Evolutionary conservation across 2,329 filamentous ascomycete genomes (phyloP).

Genomic region (Ophiostoma novo-ulmi): DNA sequence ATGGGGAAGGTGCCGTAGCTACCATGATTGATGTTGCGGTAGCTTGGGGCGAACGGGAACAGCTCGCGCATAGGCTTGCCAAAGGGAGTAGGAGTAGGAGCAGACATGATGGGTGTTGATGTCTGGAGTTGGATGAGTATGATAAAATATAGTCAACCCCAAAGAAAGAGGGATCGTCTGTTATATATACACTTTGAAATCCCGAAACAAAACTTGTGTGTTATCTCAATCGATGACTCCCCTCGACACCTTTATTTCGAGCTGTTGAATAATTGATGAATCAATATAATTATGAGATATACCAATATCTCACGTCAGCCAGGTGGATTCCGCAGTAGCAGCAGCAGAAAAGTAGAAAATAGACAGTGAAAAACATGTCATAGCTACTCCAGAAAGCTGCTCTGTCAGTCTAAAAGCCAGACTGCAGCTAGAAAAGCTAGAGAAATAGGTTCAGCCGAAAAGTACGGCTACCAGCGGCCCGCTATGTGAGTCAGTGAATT

Average conservation of each 20-base stretch:
- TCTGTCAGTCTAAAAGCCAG: background rate
- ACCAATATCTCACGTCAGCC: background rate
- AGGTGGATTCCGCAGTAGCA: background rate
- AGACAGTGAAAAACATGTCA: background rate
- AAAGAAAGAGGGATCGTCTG: background rate
- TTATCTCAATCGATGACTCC: background rate
- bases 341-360: background rate
- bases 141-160: background rate
- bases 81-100: constrained; percentile 21
- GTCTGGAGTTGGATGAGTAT: background rate
- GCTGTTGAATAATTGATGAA: background rate
- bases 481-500: background rate
- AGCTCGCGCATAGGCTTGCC: constrained; percentile 32
- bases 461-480: background rate
- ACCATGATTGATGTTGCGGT: constrained; percentile 41
- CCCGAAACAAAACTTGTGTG: background rate
- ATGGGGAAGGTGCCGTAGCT: constrained; percentile 64
- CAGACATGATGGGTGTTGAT: background rate
- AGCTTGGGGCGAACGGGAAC: constrained; percentile 34
- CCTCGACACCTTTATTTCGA: background rate
- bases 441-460: background rate
- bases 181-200: background rate
- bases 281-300: background rate
- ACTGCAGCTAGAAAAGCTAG: background rate
- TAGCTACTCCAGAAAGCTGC: background rate